Evolutionary conservation across 345 rosid genomes (phyloP).

Genomic region (Lumnitzera racemosa): DNA sequence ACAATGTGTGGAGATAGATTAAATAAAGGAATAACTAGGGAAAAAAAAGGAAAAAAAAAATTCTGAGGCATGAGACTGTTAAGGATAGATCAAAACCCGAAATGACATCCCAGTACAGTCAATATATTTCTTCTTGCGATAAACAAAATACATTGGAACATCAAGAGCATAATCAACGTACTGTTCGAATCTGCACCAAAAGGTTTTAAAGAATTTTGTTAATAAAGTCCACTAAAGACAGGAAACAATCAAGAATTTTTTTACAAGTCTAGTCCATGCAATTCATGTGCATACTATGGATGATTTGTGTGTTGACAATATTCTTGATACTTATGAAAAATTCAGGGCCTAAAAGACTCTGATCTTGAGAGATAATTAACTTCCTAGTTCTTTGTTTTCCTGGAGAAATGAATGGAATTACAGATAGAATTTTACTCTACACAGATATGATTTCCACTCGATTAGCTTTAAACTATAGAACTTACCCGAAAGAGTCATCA

Average conservation of each 20-base stretch:
- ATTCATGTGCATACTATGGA: too few relatives aligned
- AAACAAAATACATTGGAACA: slow-evolving; percentile 98
- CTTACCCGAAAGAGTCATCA: slow-evolving; percentile 87
- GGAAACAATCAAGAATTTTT: background rate
- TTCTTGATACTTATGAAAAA: too few relatives aligned
- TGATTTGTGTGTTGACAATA: too few relatives aligned
- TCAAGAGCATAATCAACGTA: slow-evolving; percentile 99
- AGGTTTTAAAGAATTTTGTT: slow-evolving; percentile 1
- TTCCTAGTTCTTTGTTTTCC: too few relatives aligned
- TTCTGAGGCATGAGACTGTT: slow-evolving; percentile 23
- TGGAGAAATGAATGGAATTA: background rate
- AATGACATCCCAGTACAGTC: slow-evolving; percentile 96
- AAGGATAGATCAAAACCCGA: slow-evolving; percentile 69
- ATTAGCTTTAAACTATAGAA: slow-evolving; percentile 4
- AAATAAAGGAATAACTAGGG: background rate
- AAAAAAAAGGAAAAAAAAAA: background rate
- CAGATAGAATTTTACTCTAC: background rate
- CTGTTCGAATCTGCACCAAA: slow-evolving; percentile 81
- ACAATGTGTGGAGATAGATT: too few relatives aligned
- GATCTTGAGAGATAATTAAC: too few relatives aligned
- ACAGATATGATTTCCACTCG: background rate
- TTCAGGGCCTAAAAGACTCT: too few relatives aligned
- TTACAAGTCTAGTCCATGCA: too few relatives aligned
- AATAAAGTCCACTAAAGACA: background rate
- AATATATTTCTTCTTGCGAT: slow-evolving; percentile 69